A percentile compares a stretch with the other conserved stretches of the same genome.
Evolutionary conservation across 805 yeast species (phyloP).

Genomic region (Lachancea dasiensis): DNA sequence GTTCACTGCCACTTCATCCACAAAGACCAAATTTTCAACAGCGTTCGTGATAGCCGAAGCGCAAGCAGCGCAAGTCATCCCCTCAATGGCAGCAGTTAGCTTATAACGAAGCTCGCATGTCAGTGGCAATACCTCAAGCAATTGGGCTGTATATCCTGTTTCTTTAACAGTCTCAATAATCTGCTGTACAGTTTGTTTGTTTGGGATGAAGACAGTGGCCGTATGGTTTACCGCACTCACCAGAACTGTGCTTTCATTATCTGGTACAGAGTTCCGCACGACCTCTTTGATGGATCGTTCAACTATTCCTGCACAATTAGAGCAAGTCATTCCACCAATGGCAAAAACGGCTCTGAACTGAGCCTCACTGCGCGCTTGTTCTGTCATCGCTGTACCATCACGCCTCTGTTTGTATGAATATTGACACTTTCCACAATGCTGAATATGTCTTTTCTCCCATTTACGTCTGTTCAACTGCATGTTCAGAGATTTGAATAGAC

Average conservation of each 20-base stretch:
- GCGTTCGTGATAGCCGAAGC: conserved; percentile 48
- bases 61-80: conserved; percentile 73
- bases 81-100: conserved; percentile 59
- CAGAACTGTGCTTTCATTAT: conserved; percentile 33
- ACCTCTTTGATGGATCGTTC: conserved; percentile 36
- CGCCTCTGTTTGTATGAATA: background rate
- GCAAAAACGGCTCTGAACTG: conserved; percentile 46
- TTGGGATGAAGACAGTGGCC: conserved; percentile 47
- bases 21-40: conserved; percentile 43
- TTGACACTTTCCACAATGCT: conserved; percentile 40
- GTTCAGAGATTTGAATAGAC: conserved; percentile 5
- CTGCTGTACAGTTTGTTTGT: conserved; percentile 41
- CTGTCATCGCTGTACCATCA: background rate
- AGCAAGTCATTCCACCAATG: conserved; percentile 65
- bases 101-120: conserved; percentile 42
- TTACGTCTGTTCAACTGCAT: conserved; percentile 11
- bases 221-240: conserved; percentile 49
- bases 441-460: conserved; percentile 33
- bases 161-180: conserved; percentile 45
- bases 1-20: conserved; percentile 48
- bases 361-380: background rate
- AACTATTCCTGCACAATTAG: conserved; percentile 50
- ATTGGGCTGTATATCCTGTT: conserved; percentile 42
- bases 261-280: background rate
- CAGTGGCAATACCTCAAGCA: conserved; percentile 56